phyloP scores from a whole-genome alignment of 2,329 filamentous ascomycete species.

The Diaporthe vaccinii region DNA sequence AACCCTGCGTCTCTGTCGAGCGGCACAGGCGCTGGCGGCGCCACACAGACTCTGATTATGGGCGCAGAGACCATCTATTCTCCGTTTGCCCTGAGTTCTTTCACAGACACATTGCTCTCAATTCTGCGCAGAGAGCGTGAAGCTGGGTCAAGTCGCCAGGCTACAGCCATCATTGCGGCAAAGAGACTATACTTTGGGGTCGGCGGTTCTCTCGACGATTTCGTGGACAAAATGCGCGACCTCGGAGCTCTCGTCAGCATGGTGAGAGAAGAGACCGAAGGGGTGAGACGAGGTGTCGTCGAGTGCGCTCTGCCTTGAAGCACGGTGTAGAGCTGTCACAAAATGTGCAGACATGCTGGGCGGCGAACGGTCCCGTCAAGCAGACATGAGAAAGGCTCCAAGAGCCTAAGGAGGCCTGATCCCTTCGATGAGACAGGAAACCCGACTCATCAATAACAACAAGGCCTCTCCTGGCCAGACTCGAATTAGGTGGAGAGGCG shows the following conservation, averaged over 20 bases:
- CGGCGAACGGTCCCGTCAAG: background rate
- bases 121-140: constrained; percentile 65
- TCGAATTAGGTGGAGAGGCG: background rate
- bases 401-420: background rate
- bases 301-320: constrained; percentile 57
- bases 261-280: constrained; percentile 70
- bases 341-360: background rate
- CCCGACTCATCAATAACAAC: background rate
- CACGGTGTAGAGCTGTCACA: background rate
- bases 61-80: constrained; percentile 89
- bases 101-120: constrained; percentile 75
- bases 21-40: constrained; percentile 35
- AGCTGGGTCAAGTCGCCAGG: constrained; percentile 55
- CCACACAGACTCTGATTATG: constrained; percentile 66
- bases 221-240: constrained; percentile 66
- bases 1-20: constrained; percentile 41
- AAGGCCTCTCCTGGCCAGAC: background rate
- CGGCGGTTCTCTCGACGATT: constrained; percentile 84
- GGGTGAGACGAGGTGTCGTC: constrained; percentile 73
- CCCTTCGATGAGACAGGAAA: background rate
- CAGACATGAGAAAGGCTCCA: background rate
- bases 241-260: constrained; percentile 64
- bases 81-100: constrained; percentile 76
- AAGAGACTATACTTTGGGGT: constrained; percentile 90
- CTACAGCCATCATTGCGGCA: constrained; percentile 77